Conservation (phyloP, 257 asterid genomes). For the Penstemon eatonii region DNA sequence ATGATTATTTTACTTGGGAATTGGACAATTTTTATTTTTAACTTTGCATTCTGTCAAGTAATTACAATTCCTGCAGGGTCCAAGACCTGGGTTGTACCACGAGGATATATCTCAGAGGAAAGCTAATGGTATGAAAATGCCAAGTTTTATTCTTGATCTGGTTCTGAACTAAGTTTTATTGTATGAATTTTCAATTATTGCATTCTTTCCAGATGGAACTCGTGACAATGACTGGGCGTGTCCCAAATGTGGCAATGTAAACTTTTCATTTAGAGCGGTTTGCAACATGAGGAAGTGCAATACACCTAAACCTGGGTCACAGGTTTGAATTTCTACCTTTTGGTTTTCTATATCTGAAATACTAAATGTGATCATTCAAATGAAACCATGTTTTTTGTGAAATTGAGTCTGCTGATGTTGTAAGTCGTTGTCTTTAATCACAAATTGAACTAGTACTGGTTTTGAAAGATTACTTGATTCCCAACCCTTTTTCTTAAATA, state of each 20-base stretch:
- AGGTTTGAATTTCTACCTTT: slow-evolving; percentile 44
- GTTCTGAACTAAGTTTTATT: not conserved
- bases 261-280: slow-evolving; percentile 78
- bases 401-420: too few relatives aligned
- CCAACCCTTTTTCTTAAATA: not conserved
- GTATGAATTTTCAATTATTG: slow-evolving; percentile 11
- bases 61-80: slow-evolving; percentile 50
- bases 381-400: too few relatives aligned
- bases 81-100: slow-evolving; percentile 64
- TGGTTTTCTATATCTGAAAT: not conserved
- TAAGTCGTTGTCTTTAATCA: too few relatives aligned
- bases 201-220: slow-evolving; percentile 58
- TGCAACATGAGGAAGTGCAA: slow-evolving; percentile 97
- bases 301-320: slow-evolving; percentile 90
- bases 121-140: slow-evolving; percentile 40
- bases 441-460: too few relatives aligned
- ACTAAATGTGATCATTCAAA: not conserved
- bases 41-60: slow-evolving; percentile 5
- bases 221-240: slow-evolving; percentile 92
- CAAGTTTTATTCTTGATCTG: slow-evolving; percentile 7
- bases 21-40: not conserved
- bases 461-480: too few relatives aligned
- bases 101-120: slow-evolving; percentile 64
- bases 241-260: slow-evolving; percentile 87
- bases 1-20: not conserved